Evolutionary conservation across 1,284 basidiomycete genomes (phyloP).

Genomic region (Sanguinoderma infundibulare): DNA sequence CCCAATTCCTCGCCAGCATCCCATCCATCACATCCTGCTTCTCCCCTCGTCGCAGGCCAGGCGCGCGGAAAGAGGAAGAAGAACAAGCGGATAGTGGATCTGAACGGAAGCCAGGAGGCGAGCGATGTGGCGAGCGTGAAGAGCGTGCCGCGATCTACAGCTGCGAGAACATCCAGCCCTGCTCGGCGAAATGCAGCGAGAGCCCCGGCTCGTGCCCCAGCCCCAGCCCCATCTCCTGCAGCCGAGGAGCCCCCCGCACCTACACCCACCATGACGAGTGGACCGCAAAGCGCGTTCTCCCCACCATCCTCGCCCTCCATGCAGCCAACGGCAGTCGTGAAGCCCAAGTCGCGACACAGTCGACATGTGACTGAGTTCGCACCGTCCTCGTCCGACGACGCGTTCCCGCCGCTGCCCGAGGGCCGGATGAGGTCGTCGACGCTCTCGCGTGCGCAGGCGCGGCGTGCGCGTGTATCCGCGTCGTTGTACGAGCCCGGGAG

Average conservation of each 20-base stretch:
- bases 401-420: slow-evolving; percentile 12
- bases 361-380: slow-evolving; percentile 54
- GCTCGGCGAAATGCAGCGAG: slow-evolving; percentile 4
- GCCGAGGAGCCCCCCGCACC: not conserved
- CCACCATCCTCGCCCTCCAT: slow-evolving; percentile 13
- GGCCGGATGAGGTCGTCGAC: slow-evolving; percentile 29
- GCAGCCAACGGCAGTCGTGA: slow-evolving; percentile 18
- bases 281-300: slow-evolving; percentile 5
- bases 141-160: slow-evolving; percentile 28
- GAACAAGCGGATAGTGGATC: slow-evolving; percentile 71
- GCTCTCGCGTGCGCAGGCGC: slow-evolving; percentile 43
- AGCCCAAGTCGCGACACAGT: slow-evolving; percentile 37
- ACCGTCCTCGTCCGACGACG: slow-evolving; percentile 23
- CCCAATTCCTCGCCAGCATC: slow-evolving; percentile 46
- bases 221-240: not conserved
- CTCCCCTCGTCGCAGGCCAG: slow-evolving; percentile 44
- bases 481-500: slow-evolving; percentile 62
- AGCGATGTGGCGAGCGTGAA: slow-evolving; percentile 36
- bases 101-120: slow-evolving; percentile 49
- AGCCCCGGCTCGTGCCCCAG: not conserved
- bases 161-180: slow-evolving; percentile 24
- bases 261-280: not conserved
- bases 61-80: slow-evolving; percentile 58
- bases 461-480: slow-evolving; percentile 57
- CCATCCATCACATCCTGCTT: slow-evolving; percentile 49